Percentiles rank a stretch among this genome's conserved stretches.
phyloP scores from a whole-genome alignment of 2,329 filamentous ascomycete species.

The Aspergillus chevalieri region DNA sequence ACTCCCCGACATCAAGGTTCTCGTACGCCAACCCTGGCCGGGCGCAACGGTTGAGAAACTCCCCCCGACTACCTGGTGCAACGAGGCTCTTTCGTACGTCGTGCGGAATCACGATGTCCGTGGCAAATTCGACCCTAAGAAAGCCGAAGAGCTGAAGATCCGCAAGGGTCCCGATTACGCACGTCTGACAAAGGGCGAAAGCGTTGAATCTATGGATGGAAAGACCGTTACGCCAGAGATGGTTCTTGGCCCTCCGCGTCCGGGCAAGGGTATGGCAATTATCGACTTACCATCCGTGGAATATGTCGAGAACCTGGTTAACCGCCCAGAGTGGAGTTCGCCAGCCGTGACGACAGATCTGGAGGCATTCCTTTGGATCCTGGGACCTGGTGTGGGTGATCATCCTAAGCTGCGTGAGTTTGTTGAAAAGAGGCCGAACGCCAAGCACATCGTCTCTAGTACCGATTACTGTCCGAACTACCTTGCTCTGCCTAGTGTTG shows the following conservation, averaged over 20 bases:
- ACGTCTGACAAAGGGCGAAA: constrained; percentile 57
- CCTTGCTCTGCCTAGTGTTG: constrained; percentile 62
- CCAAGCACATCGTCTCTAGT: constrained; percentile 74
- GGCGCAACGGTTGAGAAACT: constrained; percentile 58
- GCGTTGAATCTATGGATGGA: constrained; percentile 59
- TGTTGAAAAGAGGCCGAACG: constrained; percentile 54
- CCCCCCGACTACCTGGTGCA: constrained; percentile 61
- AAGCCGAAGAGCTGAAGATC: constrained; percentile 62
- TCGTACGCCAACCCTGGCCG: constrained; percentile 74
- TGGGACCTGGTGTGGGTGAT: constrained; percentile 61
- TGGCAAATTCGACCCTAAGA: constrained; percentile 69
- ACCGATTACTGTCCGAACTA: constrained; percentile 69
- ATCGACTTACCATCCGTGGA: constrained; percentile 67
- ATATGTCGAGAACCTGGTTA: constrained; percentile 65
- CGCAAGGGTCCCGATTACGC: constrained; percentile 53
- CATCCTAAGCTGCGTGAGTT: constrained; percentile 63
- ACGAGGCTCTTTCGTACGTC: constrained; percentile 76
- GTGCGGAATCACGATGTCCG: constrained; percentile 68
- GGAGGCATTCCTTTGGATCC: constrained; percentile 69
- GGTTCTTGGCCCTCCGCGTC: constrained; percentile 64
- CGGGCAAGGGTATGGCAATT: constrained; percentile 69
- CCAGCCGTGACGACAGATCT: constrained; percentile 61
- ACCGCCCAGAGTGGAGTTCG: constrained; percentile 65
- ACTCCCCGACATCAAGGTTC: constrained; percentile 62
- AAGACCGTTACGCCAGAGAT: constrained; percentile 73